Conservation (phyloP, 2,329 filamentous ascomycete genomes). For the Myrmaecium sp. region DNA sequence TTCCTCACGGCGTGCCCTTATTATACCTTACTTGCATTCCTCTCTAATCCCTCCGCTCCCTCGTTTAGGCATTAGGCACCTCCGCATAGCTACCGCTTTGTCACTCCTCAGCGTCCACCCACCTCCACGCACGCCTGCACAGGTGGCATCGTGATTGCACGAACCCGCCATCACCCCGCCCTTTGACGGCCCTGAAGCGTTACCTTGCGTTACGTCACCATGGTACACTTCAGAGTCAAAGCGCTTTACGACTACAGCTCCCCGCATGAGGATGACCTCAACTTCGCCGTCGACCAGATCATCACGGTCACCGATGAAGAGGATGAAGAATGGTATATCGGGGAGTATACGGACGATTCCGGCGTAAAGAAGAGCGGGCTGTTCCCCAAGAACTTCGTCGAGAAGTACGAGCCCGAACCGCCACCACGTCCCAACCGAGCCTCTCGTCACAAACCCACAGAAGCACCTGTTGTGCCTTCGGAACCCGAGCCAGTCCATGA, state of each 20-base stretch:
- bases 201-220: slow-evolving; percentile 47
- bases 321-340: slow-evolving; percentile 84
- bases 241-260: slow-evolving; percentile 90
- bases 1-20: no score
- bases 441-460: slow-evolving; percentile 21
- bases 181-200: not conserved
- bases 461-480: slow-evolving; percentile 12
- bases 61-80: no score
- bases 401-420: slow-evolving; percentile 81
- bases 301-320: slow-evolving; percentile 89
- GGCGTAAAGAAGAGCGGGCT: slow-evolving; percentile 69
- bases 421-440: slow-evolving; percentile 69
- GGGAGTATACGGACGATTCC: slow-evolving; percentile 63
- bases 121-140: no score
- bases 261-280: slow-evolving; percentile 85
- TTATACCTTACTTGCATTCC: no score
- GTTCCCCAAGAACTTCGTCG: slow-evolving; percentile 94
- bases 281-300: slow-evolving; percentile 69
- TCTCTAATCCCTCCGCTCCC: no score
- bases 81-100: no score
- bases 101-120: no score
- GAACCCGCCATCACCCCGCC: no score
- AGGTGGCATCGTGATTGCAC: no score
- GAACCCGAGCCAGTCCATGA: not conserved
- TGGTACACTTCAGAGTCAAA: slow-evolving; percentile 94